Percentiles rank a stretch among this genome's conserved stretches.
Evolutionary conservation across 441 rosid species (phyloP).

Genomic region (Erodium trifolium): DNA sequence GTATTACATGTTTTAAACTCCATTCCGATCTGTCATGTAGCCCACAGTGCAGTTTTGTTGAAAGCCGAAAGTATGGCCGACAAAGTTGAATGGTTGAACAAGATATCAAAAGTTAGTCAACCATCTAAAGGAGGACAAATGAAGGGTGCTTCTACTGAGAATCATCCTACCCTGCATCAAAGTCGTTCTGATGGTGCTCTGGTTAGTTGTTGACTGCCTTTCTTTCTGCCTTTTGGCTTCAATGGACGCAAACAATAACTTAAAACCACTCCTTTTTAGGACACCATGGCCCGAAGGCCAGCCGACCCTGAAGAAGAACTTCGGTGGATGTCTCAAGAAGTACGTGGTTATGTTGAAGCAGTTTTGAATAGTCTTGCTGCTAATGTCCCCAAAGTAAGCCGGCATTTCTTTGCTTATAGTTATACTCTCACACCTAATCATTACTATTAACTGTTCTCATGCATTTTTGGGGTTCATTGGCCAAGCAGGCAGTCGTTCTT

Average conservation of each 20-base stretch:
- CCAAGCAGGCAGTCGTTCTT: conserved; percentile 92
- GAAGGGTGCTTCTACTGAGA: conserved; percentile 27
- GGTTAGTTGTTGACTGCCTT: conserved; percentile 43
- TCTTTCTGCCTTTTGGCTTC: background rate
- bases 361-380: conserved; percentile 99
- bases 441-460: conserved; percentile 14
- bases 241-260: background rate
- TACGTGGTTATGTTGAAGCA: conserved; percentile 99
- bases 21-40: conserved; percentile 30
- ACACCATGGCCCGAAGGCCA: conserved; percentile 86
- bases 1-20: background rate
- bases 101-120: conserved; percentile 48
- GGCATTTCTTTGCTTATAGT: background rate
- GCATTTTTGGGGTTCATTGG: conserved; percentile 19
- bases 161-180: conserved; percentile 51
- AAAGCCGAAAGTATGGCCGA: conserved; percentile 89
- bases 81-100: conserved; percentile 82
- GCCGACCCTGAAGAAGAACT: conserved; percentile 99
- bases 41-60: conserved; percentile 71
- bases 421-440: conserved; percentile 9
- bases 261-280: conserved; percentile 30
- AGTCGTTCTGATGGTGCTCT: conserved; percentile 98
- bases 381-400: conserved; percentile 87
- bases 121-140: conserved; percentile 44
- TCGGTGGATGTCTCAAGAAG: conserved; percentile 99